Percentiles rank a stretch among this genome's conserved stretches.
phyloP scores from a whole-genome alignment of 129 eudicot genomes.

The Flaveria trinervia region DNA sequence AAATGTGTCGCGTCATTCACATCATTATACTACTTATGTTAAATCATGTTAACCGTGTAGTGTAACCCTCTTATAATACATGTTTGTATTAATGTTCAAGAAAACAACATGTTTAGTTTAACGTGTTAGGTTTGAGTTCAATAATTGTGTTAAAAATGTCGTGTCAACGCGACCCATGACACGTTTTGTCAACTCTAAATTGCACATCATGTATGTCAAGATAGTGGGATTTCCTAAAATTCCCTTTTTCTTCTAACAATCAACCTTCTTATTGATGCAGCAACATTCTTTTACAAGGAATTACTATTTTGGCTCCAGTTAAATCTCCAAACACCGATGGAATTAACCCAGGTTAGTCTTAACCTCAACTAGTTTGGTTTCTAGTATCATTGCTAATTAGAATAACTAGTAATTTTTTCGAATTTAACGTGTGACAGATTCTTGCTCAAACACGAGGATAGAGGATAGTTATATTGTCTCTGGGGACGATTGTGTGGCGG shows the following conservation, averaged over 20 bases:
- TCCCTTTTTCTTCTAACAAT: neutral
- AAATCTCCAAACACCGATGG: slow-evolving; percentile 84
- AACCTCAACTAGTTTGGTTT: neutral
- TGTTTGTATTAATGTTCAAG: too few species aligned
- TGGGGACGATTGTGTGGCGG: slow-evolving; percentile 59
- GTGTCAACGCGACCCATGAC: too few species aligned
- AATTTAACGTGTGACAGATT: slow-evolving; percentile 42
- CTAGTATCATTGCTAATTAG: neutral
- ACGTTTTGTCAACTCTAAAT: too few species aligned
- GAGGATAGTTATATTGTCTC: slow-evolving; percentile 68
- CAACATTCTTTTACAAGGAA: slow-evolving; percentile 69
- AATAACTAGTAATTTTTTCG: neutral
- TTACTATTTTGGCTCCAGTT: slow-evolving; percentile 81
- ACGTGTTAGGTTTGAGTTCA: too few species aligned
- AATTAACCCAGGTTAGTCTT: slow-evolving; percentile 73
- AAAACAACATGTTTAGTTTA: too few species aligned
- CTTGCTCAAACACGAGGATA: slow-evolving; percentile 73
- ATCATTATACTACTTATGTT: too few species aligned
- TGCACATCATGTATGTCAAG: too few species aligned
- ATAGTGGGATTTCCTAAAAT: neutral
- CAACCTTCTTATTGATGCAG: slow-evolving; percentile 40
- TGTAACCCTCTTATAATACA: too few species aligned
- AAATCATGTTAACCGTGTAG: too few species aligned
- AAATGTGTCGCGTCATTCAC: too few species aligned
- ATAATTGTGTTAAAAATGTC: too few species aligned